Conservation (phyloP, 73 alveolate genomes). For the Paraurostyla sp. region DNA sequence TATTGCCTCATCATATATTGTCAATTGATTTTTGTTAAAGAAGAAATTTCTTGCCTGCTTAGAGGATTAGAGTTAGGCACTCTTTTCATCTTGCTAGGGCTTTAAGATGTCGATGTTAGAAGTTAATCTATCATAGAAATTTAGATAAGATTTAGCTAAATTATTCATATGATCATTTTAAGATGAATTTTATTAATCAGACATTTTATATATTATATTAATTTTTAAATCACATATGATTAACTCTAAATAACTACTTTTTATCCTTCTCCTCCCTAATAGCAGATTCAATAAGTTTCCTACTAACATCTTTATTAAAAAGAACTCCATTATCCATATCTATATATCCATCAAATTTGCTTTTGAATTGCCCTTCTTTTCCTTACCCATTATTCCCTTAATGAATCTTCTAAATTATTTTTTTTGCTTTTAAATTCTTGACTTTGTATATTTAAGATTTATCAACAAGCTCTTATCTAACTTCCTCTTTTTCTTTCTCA, state of each 20-base stretch:
- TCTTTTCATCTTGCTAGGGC: too few relatives aligned
- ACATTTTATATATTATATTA: too few relatives aligned
- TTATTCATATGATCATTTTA: too few relatives aligned
- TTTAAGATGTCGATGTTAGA: too few relatives aligned
- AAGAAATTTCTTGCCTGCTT: too few relatives aligned
- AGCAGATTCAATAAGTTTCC: constrained; percentile 34
- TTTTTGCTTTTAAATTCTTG: neutral
- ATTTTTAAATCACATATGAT: neutral
- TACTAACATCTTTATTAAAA: constrained; percentile 15
- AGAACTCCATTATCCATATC: neutral
- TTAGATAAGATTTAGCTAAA: too few relatives aligned
- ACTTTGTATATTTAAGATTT: neutral
- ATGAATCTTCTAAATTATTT: neutral
- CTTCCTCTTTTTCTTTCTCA: neutral
- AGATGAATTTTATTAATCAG: too few relatives aligned
- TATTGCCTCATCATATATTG: too few relatives aligned
- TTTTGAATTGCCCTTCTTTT: too few relatives aligned
- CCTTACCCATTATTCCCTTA: neutral
- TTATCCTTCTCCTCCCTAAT: neutral
- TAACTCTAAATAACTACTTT: neutral
- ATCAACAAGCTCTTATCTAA: constrained; percentile 1
- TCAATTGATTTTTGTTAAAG: too few relatives aligned
- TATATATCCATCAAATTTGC: constrained; percentile 22
- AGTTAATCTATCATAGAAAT: too few relatives aligned
- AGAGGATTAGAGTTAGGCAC: too few relatives aligned